Evolutionary conservation across 1,139 yeast species (phyloP), one percentile per base, ranked within the genome.

Genomic region (Candida sanyaensis): DNA sequence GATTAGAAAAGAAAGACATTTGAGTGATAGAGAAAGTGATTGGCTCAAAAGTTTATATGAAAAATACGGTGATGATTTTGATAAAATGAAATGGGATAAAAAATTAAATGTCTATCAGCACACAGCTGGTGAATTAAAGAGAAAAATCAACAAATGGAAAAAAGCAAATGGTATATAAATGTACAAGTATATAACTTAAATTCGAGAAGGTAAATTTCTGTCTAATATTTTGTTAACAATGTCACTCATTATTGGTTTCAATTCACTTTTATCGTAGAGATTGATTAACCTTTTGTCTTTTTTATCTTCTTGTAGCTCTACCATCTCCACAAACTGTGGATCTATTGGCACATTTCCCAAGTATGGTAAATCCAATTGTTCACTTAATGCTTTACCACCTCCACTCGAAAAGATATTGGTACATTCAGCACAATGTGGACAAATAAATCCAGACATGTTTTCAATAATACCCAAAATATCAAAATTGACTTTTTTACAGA

Each of bases 291-390:
- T 61, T 47, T 59, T 58, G 12, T 49, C 53, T 17, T 56, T 55
- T 41, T 63, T 60, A 52, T 55, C 55, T 50, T 66, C 64, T 56
- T 81, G 86, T 46, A 66, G 71, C 63, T 93, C 99, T 13, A 93
- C 80, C 76, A 90, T 68, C 55, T 88, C 91, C 26, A 89, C 96
- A 69, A 93, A 93, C 44, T 76, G 78, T 1, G 99, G 99, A 59
- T 93, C 99, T 27, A 95, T 89, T 1, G 99, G 99, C 3, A 95
- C 83, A 48, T 83, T 83, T 0, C 98, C 99, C 55, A 95, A 71
- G 59, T 85, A 91, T 7, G 84, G 81, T 37, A 93, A 69, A 5
- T 73, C 67, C 51, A 82, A 77, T 45, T 80, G 80, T 33, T 75
- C 70, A 28, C 97, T 86, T 45, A 95, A 70, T 13, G 68, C 69